These are phyloP conservation scores for Durusdinium trenchii DNA, from an alignment of 73 alveolate species.

Conservation along the genomic window DNA sequence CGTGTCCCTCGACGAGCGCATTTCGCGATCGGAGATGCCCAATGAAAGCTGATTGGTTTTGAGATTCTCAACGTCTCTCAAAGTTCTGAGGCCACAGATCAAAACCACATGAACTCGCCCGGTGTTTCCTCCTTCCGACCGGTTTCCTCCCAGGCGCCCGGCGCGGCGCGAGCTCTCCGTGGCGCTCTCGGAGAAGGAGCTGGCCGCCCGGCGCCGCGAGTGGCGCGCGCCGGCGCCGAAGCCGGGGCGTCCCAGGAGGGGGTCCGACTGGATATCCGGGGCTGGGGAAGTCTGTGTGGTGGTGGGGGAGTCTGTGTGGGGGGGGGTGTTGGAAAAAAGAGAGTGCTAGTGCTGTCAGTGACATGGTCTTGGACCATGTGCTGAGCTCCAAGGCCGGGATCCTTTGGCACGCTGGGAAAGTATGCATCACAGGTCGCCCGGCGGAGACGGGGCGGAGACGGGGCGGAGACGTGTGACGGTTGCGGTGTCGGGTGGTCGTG, in stretches of 20 bases:
- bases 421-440: conserved; percentile 47
- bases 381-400: conserved; percentile 13
- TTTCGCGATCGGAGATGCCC: neutral
- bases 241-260: neutral
- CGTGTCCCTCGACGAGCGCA: neutral
- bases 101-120: too few species aligned
- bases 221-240: conserved; percentile 65
- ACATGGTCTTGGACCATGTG: neutral
- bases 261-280: neutral
- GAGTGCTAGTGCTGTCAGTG: neutral
- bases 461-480: neutral
- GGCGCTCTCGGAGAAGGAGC: conserved; percentile 87
- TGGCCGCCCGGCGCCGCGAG: conserved; percentile 56
- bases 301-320: too few species aligned
- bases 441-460: neutral
- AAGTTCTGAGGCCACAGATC: neutral
- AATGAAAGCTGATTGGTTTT: neutral
- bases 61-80: too few species aligned
- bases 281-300: neutral
- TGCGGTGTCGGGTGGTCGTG: neutral
- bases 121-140: neutral
- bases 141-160: conserved; percentile 38
- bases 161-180: conserved; percentile 68
- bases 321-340: neutral
- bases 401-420: conserved; percentile 40